A percentile compares a stretch with the other conserved stretches of the same genome.
These are phyloP conservation scores for Martiniozyma asiatica DNA, from an alignment of 1,139 yeast species.

Conservation along the genomic window DNA sequence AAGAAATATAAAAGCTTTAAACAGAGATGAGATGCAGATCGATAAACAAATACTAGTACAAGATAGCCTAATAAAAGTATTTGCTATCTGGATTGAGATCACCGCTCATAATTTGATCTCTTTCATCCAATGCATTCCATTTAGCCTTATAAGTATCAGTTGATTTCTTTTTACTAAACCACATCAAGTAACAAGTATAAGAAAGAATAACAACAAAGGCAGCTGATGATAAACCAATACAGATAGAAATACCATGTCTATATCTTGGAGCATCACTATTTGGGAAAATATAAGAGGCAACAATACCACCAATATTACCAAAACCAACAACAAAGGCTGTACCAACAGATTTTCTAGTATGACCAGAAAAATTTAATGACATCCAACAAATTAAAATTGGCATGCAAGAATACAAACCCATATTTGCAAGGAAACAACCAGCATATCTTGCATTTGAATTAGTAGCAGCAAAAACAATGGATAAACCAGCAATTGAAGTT, in stretches of 20 bases:
- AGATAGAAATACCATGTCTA: constrained; percentile 40
- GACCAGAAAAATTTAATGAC: constrained; percentile 58
- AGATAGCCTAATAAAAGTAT: constrained; percentile 21
- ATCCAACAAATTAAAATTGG: constrained; percentile 67
- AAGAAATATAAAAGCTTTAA: too few species aligned
- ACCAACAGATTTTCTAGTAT: constrained; percentile 57
- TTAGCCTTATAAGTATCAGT: constrained; percentile 26
- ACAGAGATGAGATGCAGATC: too few species aligned
- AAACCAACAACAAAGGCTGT: constrained; percentile 72
- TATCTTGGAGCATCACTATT: constrained; percentile 47
- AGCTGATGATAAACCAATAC: constrained; percentile 42
- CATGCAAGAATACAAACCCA: constrained; percentile 64
- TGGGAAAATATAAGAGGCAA: constrained; percentile 53
- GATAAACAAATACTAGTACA: too few species aligned
- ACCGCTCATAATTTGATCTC: constrained; percentile 41
- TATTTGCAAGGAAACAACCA: constrained; percentile 57
- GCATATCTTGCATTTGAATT: constrained; percentile 40
- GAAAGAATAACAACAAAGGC: constrained; percentile 33
- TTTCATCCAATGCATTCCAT: constrained; percentile 34
- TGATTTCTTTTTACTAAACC: constrained; percentile 33
- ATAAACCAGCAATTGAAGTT: constrained; percentile 43
- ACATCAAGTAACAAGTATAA: constrained; percentile 31
- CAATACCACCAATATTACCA: constrained; percentile 76
- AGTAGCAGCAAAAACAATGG: constrained; percentile 32
- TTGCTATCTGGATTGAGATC: constrained; percentile 53